Conservation (phyloP, 2,329 filamentous ascomycete genomes). For the Teratosphaeriaceae sp. region DNA sequence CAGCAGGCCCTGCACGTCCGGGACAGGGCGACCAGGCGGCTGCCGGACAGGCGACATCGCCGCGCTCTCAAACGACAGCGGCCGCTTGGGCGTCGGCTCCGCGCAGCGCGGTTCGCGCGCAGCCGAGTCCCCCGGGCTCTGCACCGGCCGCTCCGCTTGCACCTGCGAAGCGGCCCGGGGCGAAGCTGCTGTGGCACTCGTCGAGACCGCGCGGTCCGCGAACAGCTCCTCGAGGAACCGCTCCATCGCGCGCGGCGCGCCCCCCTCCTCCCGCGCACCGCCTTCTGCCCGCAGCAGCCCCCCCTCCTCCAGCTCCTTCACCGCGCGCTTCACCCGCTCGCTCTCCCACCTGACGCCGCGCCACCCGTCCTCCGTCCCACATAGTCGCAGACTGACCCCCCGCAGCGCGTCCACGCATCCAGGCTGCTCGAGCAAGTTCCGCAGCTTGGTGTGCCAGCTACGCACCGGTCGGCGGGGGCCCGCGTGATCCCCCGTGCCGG, state of each 20-base stretch:
- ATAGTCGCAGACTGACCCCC: constrained; percentile 5
- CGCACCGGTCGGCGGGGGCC: constrained; percentile 6
- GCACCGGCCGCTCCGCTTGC: neutral
- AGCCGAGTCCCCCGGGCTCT: neutral
- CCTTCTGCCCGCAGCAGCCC: constrained; percentile 1
- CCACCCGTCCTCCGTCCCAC: constrained; percentile 4
- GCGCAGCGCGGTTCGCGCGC: neutral
- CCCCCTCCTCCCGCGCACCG: neutral
- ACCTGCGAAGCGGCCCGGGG: neutral
- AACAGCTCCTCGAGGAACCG: constrained; percentile 8
- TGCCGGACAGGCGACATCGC: constrained; percentile 1
- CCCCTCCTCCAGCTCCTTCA: constrained; percentile 9
- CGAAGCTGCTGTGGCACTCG: neutral
- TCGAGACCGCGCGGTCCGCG: neutral
- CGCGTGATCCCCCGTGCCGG: too few relatives aligned
- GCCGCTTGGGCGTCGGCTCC: constrained; percentile 6
- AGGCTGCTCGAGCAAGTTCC: constrained; percentile 8
- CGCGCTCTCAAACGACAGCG: constrained; percentile 8
- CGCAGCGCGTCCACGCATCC: neutral
- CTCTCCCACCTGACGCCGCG: constrained; percentile 7
- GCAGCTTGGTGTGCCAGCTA: constrained; percentile 8
- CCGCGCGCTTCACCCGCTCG: constrained; percentile 6
- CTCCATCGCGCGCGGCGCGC: neutral
- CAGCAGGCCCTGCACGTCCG: neutral
- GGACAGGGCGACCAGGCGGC: constrained; percentile 7